A percentile compares a stretch with the other conserved stretches of the same genome.
These are phyloP conservation scores for Phialophora macrospora DNA, from an alignment of 2,329 filamentous ascomycete genomes.

Conservation along the genomic window DNA sequence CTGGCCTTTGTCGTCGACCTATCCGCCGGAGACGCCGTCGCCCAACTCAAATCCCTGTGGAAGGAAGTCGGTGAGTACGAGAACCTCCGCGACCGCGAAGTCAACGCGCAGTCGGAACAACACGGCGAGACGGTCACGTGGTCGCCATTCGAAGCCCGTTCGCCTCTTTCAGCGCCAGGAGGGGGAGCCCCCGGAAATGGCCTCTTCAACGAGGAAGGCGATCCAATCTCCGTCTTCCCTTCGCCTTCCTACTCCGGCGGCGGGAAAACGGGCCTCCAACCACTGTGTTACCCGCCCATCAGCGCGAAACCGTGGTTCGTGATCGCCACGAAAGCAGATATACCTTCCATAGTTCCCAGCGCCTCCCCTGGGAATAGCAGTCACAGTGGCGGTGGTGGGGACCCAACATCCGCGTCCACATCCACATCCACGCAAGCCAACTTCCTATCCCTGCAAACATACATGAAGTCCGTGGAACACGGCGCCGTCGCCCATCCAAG, in stretches of 20 bases:
- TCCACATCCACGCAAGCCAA: conserved; percentile 69
- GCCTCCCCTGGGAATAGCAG: neutral
- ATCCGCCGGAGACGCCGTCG: conserved; percentile 75
- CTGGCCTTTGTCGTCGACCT: conserved; percentile 94
- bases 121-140: conserved; percentile 54
- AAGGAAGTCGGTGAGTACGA: conserved; percentile 89
- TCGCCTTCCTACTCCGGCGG: neutral
- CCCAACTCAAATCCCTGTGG: conserved; percentile 82
- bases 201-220: conserved; percentile 29
- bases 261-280: conserved; percentile 46
- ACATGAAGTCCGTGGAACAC: conserved; percentile 69
- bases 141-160: conserved; percentile 41
- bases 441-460: conserved; percentile 70
- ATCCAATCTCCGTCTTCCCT: conserved; percentile 36
- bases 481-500: conserved; percentile 74
- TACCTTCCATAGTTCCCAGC: conserved; percentile 42
- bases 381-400: neutral
- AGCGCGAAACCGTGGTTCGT: conserved; percentile 97
- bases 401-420: neutral
- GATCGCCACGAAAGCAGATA: conserved; percentile 90
- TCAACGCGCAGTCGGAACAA: conserved; percentile 66
- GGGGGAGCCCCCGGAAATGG: conserved; percentile 12
- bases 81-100: conserved; percentile 74
- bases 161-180: neutral
- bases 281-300: conserved; percentile 68